A percentile compares a stretch with the other conserved stretches of the same genome.
Evolutionary conservation across 108 stramenopile genomes (phyloP).

Genomic region (Cyclotella atomus): DNA sequence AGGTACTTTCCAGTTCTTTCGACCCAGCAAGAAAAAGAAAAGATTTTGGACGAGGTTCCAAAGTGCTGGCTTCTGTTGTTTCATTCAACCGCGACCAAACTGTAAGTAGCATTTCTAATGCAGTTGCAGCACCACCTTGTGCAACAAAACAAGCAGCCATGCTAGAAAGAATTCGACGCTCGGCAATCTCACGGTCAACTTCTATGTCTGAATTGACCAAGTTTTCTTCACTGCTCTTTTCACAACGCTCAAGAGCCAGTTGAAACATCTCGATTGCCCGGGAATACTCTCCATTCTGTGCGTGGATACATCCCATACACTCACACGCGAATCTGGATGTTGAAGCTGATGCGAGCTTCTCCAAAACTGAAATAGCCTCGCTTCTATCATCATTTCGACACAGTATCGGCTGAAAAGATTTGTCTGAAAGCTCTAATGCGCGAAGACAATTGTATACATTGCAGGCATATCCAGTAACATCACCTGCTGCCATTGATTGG

Average conservation of each 20-base stretch:
- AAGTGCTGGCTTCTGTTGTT: background rate
- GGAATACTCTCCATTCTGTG: slow-evolving; percentile 23
- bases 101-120: slow-evolving; percentile 43
- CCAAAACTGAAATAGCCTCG: slow-evolving; percentile 10
- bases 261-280: slow-evolving; percentile 41
- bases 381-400: background rate
- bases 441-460: slow-evolving; percentile 38
- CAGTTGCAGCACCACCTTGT: slow-evolving; percentile 38
- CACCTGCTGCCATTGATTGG: background rate
- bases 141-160: slow-evolving; percentile 49
- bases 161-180: slow-evolving; percentile 33
- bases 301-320: slow-evolving; percentile 42
- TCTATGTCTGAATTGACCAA: slow-evolving; percentile 39
- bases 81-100: slow-evolving; percentile 24
- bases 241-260: slow-evolving; percentile 27
- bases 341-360: slow-evolving; percentile 33
- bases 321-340: slow-evolving; percentile 35
- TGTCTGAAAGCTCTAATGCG: slow-evolving; percentile 28
- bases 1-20: slow-evolving; percentile 11
- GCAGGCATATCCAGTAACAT: slow-evolving; percentile 37
- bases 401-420: background rate
- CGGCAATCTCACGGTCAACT: background rate
- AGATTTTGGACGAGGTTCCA: slow-evolving; percentile 13
- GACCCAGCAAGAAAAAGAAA: slow-evolving; percentile 10
- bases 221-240: background rate